phyloP scores from a whole-genome alignment of 805 yeast genomes.

The Metschnikowia cerradonensis region DNA sequence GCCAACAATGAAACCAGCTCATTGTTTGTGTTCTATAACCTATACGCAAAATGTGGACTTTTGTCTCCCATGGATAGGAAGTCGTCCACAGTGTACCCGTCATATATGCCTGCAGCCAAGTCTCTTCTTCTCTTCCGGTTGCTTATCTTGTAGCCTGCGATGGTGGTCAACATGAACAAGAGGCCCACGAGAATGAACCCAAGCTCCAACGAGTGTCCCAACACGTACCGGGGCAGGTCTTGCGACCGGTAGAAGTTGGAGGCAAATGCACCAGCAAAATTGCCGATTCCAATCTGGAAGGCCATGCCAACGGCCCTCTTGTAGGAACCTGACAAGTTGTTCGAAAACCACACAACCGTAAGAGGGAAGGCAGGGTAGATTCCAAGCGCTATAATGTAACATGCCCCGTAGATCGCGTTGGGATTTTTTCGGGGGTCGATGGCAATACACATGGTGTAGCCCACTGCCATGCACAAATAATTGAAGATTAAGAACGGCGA shows the following conservation, averaged over 20 bases:
- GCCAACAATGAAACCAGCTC: conserved; percentile 3
- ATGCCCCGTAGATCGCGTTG: conserved; percentile 28
- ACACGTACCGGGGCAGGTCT: conserved; percentile 23
- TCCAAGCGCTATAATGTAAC: conserved; percentile 28
- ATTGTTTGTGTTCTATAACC: conserved; percentile 4
- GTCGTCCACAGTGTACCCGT: conserved; percentile 22
- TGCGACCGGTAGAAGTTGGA: conserved; percentile 29
- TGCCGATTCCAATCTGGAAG: conserved; percentile 37
- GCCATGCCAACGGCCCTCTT: conserved; percentile 39
- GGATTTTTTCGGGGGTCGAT: conserved; percentile 22
- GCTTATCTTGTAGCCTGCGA: conserved; percentile 22
- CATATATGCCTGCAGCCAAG: conserved; percentile 25
- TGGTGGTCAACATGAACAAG: conserved; percentile 17
- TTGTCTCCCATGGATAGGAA: conserved; percentile 39
- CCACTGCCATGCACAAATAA: conserved; percentile 26
- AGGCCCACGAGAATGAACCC: conserved; percentile 32
- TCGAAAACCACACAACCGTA: conserved; percentile 33
- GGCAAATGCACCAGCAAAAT: conserved; percentile 35
- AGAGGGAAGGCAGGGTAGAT: conserved; percentile 29
- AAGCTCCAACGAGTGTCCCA: conserved; percentile 32
- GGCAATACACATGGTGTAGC: conserved; percentile 27
- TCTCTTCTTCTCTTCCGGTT: conserved; percentile 16
- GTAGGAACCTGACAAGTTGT: conserved; percentile 32
- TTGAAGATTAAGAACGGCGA: conserved; percentile 27
- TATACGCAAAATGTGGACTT: conserved; percentile 37